Percentiles rank a stretch among this genome's conserved stretches.
Conservation (phyloP, 441 rosid genomes). For the Gossypium lobatum region DNA sequence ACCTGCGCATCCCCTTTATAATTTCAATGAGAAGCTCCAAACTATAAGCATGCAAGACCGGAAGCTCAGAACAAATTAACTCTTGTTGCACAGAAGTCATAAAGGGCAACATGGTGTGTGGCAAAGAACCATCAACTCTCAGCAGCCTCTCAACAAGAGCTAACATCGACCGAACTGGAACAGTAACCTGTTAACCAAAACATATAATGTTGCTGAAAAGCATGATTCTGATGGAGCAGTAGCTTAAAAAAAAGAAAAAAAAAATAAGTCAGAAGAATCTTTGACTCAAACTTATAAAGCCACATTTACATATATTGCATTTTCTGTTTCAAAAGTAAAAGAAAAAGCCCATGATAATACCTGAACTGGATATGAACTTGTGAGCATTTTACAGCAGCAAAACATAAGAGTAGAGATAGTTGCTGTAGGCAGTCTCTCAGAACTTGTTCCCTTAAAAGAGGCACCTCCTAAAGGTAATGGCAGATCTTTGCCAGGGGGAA, state of each 20-base stretch:
- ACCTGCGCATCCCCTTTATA: constrained; percentile 73
- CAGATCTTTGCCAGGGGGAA: constrained; percentile 62
- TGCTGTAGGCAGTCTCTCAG: constrained; percentile 37
- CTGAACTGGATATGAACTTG: constrained; percentile 59
- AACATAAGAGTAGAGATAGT: constrained; percentile 48
- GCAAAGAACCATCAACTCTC: constrained; percentile 68
- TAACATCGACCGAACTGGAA: constrained; percentile 57
- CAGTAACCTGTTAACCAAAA: constrained; percentile 41
- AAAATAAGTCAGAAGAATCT: background rate
- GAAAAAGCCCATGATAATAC: constrained; percentile 30
- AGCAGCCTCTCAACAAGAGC: constrained; percentile 77
- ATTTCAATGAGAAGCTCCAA: constrained; percentile 62
- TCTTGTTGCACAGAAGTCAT: constrained; percentile 69
- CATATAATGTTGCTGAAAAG: constrained; percentile 9
- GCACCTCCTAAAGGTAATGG: constrained; percentile 49
- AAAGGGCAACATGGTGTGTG: constrained; percentile 38
- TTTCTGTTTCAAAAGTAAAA: constrained; percentile 9
- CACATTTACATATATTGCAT: background rate
- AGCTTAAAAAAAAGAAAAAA: background rate
- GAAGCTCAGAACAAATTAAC: constrained; percentile 72
- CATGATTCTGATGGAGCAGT: background rate
- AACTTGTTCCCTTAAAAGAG: constrained; percentile 34
- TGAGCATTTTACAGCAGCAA: constrained; percentile 63
- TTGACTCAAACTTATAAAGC: background rate
- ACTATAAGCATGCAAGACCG: constrained; percentile 52